Conservation (phyloP, 768 basidiomycete species). For the Amanita thiersii region DNA sequence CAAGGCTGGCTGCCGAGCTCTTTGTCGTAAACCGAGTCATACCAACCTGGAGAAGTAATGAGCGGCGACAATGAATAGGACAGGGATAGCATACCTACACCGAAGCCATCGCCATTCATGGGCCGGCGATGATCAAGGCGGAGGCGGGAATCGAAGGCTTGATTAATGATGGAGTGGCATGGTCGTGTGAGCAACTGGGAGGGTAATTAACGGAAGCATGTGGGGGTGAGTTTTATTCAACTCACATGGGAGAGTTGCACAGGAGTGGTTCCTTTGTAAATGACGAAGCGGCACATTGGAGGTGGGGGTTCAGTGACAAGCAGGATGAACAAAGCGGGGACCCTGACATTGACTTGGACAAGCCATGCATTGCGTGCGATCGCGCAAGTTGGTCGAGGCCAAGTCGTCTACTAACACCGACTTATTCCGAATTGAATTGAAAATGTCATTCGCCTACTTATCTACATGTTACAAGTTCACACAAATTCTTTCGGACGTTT, state of each 20-base stretch:
- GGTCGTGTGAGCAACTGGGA: slow-evolving; percentile 82
- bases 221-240: slow-evolving; percentile 9
- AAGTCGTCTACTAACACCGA: too few species aligned
- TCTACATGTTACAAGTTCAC: slow-evolving; percentile 18
- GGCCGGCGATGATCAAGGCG: slow-evolving; percentile 74
- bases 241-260: slow-evolving; percentile 84
- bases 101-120: slow-evolving; percentile 96
- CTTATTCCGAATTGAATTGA: too few species aligned
- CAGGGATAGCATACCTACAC: slow-evolving; percentile 56
- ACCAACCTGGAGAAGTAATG: slow-evolving; percentile 62
- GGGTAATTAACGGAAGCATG: slow-evolving; percentile 7
- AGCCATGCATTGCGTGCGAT: slow-evolving; percentile 24
- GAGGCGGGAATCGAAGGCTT: slow-evolving; percentile 91
- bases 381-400: slow-evolving; percentile 17
- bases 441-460: not conserved
- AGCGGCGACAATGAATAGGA: not conserved
- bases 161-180: slow-evolving; percentile 94
- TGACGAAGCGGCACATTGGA: slow-evolving; percentile 82
- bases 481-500: slow-evolving; percentile 72
- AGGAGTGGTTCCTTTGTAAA: slow-evolving; percentile 92
- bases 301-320: not conserved
- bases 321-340: too few species aligned
- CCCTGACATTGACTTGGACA: not conserved
- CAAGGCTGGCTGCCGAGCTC: slow-evolving; percentile 85
- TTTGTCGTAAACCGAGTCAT: slow-evolving; percentile 78